Evolutionary conservation across 2,329 filamentous ascomycete species (phyloP).

Genomic region (Blastomyces parvus): DNA sequence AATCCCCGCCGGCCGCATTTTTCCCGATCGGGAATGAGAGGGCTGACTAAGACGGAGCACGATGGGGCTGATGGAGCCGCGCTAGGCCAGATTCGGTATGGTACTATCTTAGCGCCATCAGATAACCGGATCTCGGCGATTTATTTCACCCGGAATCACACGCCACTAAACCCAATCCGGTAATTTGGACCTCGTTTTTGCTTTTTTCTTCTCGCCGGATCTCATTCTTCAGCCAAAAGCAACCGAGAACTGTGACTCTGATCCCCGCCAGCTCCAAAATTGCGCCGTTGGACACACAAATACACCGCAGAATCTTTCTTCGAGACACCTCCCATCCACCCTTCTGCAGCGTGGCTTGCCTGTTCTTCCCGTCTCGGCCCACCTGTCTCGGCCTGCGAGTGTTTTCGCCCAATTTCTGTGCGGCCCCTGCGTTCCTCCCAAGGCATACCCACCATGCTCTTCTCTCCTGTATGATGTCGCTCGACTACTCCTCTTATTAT

Average conservation of each 20-base stretch:
- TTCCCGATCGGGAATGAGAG: background rate
- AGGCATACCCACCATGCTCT: background rate
- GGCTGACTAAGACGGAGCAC: background rate
- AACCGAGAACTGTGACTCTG: background rate
- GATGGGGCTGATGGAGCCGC: background rate
- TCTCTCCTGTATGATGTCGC: constrained; percentile 3
- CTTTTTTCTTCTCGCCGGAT: background rate
- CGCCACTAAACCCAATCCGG: background rate
- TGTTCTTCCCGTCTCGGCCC: background rate
- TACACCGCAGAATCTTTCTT: background rate
- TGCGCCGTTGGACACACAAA: background rate
- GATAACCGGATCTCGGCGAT: constrained; percentile 35
- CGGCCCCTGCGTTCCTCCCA: background rate
- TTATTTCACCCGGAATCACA: background rate
- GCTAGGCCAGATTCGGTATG: background rate
- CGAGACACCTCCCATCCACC: background rate
- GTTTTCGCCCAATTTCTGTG: background rate
- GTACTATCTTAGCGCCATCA: constrained; percentile 29
- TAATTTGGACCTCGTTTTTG: background rate
- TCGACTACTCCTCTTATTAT: background rate
- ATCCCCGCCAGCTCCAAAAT: constrained; percentile 6
- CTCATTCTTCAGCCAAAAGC: background rate
- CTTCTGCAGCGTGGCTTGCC: background rate
- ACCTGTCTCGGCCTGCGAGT: background rate
- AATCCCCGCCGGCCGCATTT: background rate